phyloP scores from a whole-genome alignment of 228 moss, liverwort and hornwort species.

The Sphagnum magellanicum region DNA sequence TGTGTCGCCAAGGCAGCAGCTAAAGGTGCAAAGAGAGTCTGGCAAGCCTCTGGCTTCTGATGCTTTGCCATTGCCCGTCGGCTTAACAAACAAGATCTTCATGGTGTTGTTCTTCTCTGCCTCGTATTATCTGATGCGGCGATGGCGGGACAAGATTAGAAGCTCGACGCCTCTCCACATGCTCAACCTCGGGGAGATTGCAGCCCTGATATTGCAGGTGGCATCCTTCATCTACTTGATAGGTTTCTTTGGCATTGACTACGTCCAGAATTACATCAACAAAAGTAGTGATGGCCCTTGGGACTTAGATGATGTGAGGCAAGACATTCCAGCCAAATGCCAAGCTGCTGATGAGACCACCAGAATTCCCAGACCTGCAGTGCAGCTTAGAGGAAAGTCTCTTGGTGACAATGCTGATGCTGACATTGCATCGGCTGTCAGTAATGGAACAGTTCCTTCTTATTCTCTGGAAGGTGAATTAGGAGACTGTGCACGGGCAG shows the following conservation, averaged over 20 bases:
- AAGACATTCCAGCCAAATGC: slow-evolving; percentile 41
- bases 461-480: slow-evolving; percentile 75
- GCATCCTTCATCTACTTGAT: slow-evolving; percentile 89
- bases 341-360: slow-evolving; percentile 18
- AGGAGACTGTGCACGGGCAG: slow-evolving; percentile 57
- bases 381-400: slow-evolving; percentile 48
- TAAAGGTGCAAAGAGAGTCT: slow-evolving; percentile 31
- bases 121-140: slow-evolving; percentile 80
- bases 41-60: slow-evolving; percentile 68
- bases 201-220: slow-evolving; percentile 69
- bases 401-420: slow-evolving; percentile 66
- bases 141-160: slow-evolving; percentile 94
- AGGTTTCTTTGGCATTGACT: slow-evolving; percentile 94
- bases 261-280: slow-evolving; percentile 80
- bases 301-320: slow-evolving; percentile 80
- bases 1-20: slow-evolving; percentile 4
- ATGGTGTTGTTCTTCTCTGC: slow-evolving; percentile 86
- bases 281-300: slow-evolving; percentile 56
- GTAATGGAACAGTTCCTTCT: slow-evolving; percentile 48
- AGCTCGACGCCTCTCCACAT: slow-evolving; percentile 90
- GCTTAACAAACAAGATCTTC: slow-evolving; percentile 89
- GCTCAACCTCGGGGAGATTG: slow-evolving; percentile 88
- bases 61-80: slow-evolving; percentile 86
- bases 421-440: slow-evolving; percentile 67
- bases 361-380: slow-evolving; percentile 15